Base-by-base conservation (phyloP, 352 stramenopile genomes). In the Pythium dissimile region DNA sequence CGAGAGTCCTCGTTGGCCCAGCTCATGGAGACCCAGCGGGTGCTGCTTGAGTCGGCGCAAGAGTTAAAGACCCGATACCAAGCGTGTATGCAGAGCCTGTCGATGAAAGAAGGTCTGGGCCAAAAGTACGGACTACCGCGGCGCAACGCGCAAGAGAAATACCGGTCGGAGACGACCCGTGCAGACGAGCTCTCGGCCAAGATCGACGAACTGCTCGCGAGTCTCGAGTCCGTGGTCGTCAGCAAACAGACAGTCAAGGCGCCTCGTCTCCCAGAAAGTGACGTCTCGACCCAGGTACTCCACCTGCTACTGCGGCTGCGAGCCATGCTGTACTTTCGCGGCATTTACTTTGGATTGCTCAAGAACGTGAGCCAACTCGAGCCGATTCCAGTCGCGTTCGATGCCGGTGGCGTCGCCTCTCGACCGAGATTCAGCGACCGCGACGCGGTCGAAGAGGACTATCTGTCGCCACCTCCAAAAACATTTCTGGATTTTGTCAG, bases 91-190 rank as follows among this genome's bases (percentile, higher is more conserved):
- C 86, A 94, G 54, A 83, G 61, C 32, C 61, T 97, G 41, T 91
- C 82, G 15, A 90, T 97, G 69, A 84, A 86, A 47, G 86, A 97
- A 59, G 89, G 90, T 0, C 68, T 97, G 0, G 89, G 89, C 0
- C 86, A 90, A 62, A 97, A 94, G 66, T 97, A 92, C 32, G 88
- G 90, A 13, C 64, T 91, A 21, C 90, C 90, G 47, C 68, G 86
- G 0, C 81, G 89, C 28, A 84, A 74, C 12, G 88, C 90, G 2
- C 86, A 96, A 59, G 89, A 97, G 53, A 62, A 77, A 13, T 88
- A 93, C 34, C 77, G 90, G 5, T 92, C 84, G 1, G 85, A 94
- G 54, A 88, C 91, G 13, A 89, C 80, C 21, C 80, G 80, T 8
- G 89, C 84, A 21, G 87, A 97, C 27, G 70, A 79, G 21, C 72